A percentile compares a stretch with the other conserved stretches of the same genome.
These are phyloP conservation scores for Licmophora abbreviata DNA, from an alignment of 108 stramenopile species.

Conservation along the genomic window DNA sequence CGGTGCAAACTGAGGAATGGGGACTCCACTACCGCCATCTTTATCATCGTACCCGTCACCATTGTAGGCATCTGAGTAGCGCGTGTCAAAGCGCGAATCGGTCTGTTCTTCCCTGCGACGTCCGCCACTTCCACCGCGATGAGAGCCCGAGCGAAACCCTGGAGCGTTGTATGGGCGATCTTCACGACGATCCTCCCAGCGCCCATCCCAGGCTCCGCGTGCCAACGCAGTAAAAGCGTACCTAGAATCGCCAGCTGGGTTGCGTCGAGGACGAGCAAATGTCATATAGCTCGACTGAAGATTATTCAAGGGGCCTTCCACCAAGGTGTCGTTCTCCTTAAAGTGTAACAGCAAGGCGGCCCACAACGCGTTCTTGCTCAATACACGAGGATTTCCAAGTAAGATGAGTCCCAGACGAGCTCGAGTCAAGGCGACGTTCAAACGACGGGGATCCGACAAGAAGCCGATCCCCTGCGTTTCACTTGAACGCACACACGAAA, in stretches of 20 bases:
- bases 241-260: constrained; percentile 70
- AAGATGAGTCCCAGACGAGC: constrained; percentile 92
- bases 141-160: constrained; percentile 38
- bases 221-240: constrained; percentile 87
- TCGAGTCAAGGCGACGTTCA: constrained; percentile 97
- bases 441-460: constrained; percentile 94
- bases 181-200: constrained; percentile 73
- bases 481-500: constrained; percentile 97
- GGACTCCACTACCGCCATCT: constrained; percentile 43
- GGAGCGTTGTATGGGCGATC: constrained; percentile 28
- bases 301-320: constrained; percentile 87
- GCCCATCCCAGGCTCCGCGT: constrained; percentile 85
- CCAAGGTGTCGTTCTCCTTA: constrained; percentile 86
- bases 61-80: constrained; percentile 33
- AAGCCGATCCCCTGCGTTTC: constrained; percentile 98
- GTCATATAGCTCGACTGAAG: constrained; percentile 90
- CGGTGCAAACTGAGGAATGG: constrained; percentile 81
- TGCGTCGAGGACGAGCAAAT: constrained; percentile 84
- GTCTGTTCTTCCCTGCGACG: constrained; percentile 44
- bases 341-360: constrained; percentile 91
- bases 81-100: constrained; percentile 83
- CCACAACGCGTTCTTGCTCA: constrained; percentile 96
- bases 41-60: constrained; percentile 26
- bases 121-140: constrained; percentile 41
- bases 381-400: constrained; percentile 92